Base-by-base conservation (phyloP, 129 eudicot genomes). In the Flaveria brownii region DNA sequence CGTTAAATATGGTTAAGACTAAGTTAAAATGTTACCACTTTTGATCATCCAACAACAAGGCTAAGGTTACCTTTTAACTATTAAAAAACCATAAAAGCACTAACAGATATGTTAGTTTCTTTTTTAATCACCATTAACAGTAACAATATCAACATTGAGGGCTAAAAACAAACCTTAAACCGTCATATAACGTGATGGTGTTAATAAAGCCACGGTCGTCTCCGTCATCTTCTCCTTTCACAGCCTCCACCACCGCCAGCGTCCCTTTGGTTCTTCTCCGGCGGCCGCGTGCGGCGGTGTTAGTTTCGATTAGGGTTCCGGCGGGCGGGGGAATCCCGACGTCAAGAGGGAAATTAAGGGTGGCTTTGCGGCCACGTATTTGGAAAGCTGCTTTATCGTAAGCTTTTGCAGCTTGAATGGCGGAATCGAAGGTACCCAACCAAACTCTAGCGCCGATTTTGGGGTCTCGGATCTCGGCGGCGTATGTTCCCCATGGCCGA, bases 401-500 rank as follows among this genome's bases (percentile, higher is more conserved):
- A 62, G 79, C 79, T 30, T 47, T 75, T 9, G 79, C 79, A 63
- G 79, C 79, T 15, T 75, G 62, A 63, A 75, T 47, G 10, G 79
- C 79, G 26, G 79, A 45, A 62, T 75, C 62, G 41, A 62, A 75
- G 6, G 79, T 61, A 62, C 79, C 79, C 5, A 75, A 63, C 79
- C 79, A 75, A 47, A 75, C 79, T 9, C 79, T 75, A 45, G 79
- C 71, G 5, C 71, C 71, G 2, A 75, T 11, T 46, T 79, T 79
- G 6, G 82, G 82, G 63, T 79, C 82, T 20, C 78, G 66, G 71
- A 79, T 79, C 82, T 79, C 82, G 8, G 82, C 82, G 9, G 78
- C 82, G 72, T 71, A 79, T 17, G 72, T 79, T 36, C 82, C 82
- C 82, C 82, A 79, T 8, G 82, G 82, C 55, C 82, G 8, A 63